These are phyloP conservation scores for Rubroshorea leprosula DNA, from an alignment of 345 rosid species.

Conservation along the genomic window DNA sequence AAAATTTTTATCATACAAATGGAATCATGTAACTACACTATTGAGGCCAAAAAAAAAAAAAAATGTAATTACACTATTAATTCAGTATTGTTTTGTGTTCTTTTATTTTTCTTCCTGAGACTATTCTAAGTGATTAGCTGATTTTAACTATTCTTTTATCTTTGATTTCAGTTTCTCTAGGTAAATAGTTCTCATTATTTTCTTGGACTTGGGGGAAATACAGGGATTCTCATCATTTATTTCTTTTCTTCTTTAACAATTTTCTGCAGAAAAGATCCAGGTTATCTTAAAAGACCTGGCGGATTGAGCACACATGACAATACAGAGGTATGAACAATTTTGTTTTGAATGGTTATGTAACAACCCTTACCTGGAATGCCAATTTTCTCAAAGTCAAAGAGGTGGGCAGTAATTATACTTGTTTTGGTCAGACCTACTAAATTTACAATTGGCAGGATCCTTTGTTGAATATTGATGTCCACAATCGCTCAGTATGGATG, in stretches of 20 bases:
- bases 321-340: constrained; percentile 39
- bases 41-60: too few species aligned
- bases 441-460: constrained; percentile 53
- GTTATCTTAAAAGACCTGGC: constrained; percentile 49
- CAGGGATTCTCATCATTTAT: neutral
- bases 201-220: neutral
- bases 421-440: neutral
- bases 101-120: too few species aligned
- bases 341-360: constrained; percentile 3
- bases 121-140: too few species aligned
- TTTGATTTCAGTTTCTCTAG: too few species aligned
- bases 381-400: neutral
- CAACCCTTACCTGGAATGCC: neutral
- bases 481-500: constrained; percentile 57
- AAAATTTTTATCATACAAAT: too few species aligned
- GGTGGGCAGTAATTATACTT: neutral
- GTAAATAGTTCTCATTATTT: neutral
- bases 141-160: too few species aligned
- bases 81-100: too few species aligned
- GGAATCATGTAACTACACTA: too few species aligned
- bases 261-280: constrained; percentile 87
- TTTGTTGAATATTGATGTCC: constrained; percentile 58
- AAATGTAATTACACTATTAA: too few species aligned
- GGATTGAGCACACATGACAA: constrained; percentile 37
- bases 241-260: constrained; percentile 3